phyloP scores from a whole-genome alignment of 495 filamentous ascomycete species.

The Annulohypoxylon maeteangense region DNA sequence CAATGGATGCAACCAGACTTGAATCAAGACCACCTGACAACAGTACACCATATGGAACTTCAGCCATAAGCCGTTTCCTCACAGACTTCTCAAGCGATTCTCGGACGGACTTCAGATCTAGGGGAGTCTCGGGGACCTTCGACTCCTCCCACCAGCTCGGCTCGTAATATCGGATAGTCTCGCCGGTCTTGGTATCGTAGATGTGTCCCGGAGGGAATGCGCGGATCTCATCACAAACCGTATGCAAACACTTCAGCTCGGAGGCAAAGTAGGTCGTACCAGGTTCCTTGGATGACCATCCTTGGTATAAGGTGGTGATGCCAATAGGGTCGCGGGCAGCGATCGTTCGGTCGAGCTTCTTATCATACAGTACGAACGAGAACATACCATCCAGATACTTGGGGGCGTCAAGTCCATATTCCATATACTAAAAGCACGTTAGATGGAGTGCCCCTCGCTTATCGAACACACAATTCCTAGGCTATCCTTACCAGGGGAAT shows the following conservation, averaged over 20 bases:
- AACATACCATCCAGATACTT: conserved; percentile 99
- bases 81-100: conserved; percentile 89
- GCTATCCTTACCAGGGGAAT: conserved; percentile 83
- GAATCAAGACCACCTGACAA: conserved; percentile 97
- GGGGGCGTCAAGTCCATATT: conserved; percentile 91
- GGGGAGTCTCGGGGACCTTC: conserved; percentile 77
- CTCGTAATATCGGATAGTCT: conserved; percentile 85
- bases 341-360: conserved; percentile 86
- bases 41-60: conserved; percentile 96
- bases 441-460: background rate
- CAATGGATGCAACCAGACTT: conserved; percentile 92
- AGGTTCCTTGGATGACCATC: conserved; percentile 83
- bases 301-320: conserved; percentile 96
- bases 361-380: conserved; percentile 97
- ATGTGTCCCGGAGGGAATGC: conserved; percentile 94
- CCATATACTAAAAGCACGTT: conserved; percentile 73
- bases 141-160: conserved; percentile 91
- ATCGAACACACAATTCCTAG: conserved; percentile 15
- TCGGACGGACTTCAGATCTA: conserved; percentile 84
- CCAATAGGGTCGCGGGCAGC: conserved; percentile 97
- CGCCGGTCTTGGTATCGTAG: conserved; percentile 89
- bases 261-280: conserved; percentile 93
- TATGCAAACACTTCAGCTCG: conserved; percentile 91
- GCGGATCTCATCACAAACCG: conserved; percentile 94
- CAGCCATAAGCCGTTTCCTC: conserved; percentile 96